These are phyloP conservation scores for Euphorbia peplus DNA, from an alignment of 345 rosid genomes.

Conservation along the genomic window DNA sequence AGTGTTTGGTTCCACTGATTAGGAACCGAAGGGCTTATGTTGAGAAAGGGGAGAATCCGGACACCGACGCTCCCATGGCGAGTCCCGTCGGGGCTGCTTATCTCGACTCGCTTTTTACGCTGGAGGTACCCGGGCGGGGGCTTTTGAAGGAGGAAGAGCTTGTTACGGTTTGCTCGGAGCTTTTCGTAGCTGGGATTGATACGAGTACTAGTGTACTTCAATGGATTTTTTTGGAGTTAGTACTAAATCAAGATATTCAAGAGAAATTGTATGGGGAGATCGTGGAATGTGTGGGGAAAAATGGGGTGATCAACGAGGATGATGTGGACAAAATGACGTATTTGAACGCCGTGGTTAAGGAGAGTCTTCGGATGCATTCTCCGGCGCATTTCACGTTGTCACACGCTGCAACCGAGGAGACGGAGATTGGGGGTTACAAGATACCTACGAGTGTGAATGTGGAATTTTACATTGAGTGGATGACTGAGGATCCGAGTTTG, in stretches of 20 bases:
- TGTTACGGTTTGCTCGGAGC: constrained; percentile 81
- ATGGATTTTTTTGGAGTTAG: constrained; percentile 76
- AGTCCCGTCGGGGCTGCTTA: constrained; percentile 96
- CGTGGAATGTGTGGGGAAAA: constrained; percentile 45
- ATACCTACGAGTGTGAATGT: constrained; percentile 21
- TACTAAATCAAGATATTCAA: constrained; percentile 62
- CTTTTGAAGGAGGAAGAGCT: constrained; percentile 66
- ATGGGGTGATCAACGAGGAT: constrained; percentile 17
- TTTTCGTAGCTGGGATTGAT: constrained; percentile 85
- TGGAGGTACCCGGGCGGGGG: constrained; percentile 47
- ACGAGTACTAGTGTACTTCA: constrained; percentile 81
- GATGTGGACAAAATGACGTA: constrained; percentile 19
- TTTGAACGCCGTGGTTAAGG: constrained; percentile 22
- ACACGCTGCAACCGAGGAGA: constrained; percentile 21
- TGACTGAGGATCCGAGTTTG: constrained; percentile 26
- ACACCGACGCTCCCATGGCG: constrained; percentile 64
- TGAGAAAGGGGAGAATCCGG: constrained; percentile 39
- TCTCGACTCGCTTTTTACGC: constrained; percentile 65
- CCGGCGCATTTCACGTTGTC: constrained; percentile 26
- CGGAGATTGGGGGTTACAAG: constrained; percentile 25
- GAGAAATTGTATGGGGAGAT: constrained; percentile 65
- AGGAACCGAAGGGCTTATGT: constrained; percentile 56
- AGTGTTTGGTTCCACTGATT: constrained; percentile 72
- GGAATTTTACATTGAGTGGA: constrained; percentile 28
- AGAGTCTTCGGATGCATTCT: constrained; percentile 22